phyloP scores from a whole-genome alignment of 768 basidiomycete genomes.

The Tricholoma sp. region DNA sequence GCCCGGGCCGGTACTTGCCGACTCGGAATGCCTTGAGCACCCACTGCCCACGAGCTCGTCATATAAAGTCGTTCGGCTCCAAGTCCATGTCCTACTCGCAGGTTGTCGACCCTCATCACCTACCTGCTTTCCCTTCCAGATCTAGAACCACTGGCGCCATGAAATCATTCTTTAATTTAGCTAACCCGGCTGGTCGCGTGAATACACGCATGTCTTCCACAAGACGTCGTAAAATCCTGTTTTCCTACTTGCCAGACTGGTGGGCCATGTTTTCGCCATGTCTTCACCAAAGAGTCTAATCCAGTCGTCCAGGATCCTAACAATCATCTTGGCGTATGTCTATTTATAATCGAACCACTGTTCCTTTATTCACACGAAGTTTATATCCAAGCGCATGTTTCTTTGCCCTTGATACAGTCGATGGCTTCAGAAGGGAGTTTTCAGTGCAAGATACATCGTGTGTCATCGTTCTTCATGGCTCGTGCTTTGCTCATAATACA shows the following conservation, averaged over 20 bases:
- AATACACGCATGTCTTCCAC: slow-evolving; percentile 23
- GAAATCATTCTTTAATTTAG: slow-evolving; percentile 22
- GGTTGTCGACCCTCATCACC: slow-evolving; percentile 15
- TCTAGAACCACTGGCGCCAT: slow-evolving; percentile 17
- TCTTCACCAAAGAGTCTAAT: neutral
- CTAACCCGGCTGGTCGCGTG: slow-evolving; percentile 8
- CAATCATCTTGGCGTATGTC: slow-evolving; percentile 60
- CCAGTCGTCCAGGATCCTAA: slow-evolving; percentile 49
- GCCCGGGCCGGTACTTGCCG: too few species aligned
- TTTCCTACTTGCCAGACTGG: slow-evolving; percentile 78
- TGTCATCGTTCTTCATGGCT: slow-evolving; percentile 25
- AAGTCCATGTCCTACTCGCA: slow-evolving; percentile 27
- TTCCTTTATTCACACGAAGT: neutral
- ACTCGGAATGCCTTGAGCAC: too few species aligned
- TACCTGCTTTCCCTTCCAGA: slow-evolving; percentile 2
- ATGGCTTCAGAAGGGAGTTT: slow-evolving; percentile 74
- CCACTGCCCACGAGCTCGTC: too few species aligned
- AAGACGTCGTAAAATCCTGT: slow-evolving; percentile 39
- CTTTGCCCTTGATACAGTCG: slow-evolving; percentile 56
- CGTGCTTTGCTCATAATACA: slow-evolving; percentile 13
- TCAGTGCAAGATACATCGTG: slow-evolving; percentile 75
- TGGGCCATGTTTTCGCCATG: slow-evolving; percentile 25
- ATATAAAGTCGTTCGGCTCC: neutral
- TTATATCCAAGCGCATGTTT: slow-evolving; percentile 44
- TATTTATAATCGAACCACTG: neutral